Base-by-base conservation (phyloP, 805 yeast genomes). In the Candida rishiriensis region DNA sequence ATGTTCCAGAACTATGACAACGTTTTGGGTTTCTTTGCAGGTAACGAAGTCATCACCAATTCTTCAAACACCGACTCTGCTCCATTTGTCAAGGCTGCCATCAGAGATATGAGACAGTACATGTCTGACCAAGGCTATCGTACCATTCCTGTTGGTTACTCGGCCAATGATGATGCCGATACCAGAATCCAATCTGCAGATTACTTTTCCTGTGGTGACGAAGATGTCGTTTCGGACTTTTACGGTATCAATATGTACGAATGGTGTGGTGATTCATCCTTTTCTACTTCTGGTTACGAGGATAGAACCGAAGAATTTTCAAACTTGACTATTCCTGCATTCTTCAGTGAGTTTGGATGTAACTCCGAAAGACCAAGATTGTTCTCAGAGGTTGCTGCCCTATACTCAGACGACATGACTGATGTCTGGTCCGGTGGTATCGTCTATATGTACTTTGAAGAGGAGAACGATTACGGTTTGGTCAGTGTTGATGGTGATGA, bases 341-440 rank as follows among this genome's bases (percentile, higher is more conserved):
- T 88, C 71, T 87, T 88, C 70, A 84, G 93, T 10, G 96, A 88
- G 68, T 88, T 85, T 64, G 96, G 96, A 45, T 88, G 96, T 73
- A 88, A 86, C 62, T 71, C 69, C 15, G 77, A 73, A 35, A 69
- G 72, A 57, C 96, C 96, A 49, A 79, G 96, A 66, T 69, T 73
- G 56, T 88, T 88, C 70, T 72, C 81, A 31, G 96, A 88, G 61
- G 86, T 88, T 47, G 75, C 70, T 13, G 76, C 89, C 4, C 63
- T 88, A 8, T 88, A 74, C 69, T 66, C 81, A 29, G 71, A 66
- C 49, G 68, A 85, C 26, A 88, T 88, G 96, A 83, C 93, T 39
- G 85, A 79, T 57, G 90, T 88, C 41, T 88, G 95, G 93, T 86
- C 95, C 35, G 96, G 96, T 61, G 96, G 96, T 66, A 85, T 88